A percentile compares a stretch with the other conserved stretches of the same genome.
These are phyloP conservation scores for Ceriops tagal DNA, from an alignment of 345 rosid genomes.

Conservation along the genomic window DNA sequence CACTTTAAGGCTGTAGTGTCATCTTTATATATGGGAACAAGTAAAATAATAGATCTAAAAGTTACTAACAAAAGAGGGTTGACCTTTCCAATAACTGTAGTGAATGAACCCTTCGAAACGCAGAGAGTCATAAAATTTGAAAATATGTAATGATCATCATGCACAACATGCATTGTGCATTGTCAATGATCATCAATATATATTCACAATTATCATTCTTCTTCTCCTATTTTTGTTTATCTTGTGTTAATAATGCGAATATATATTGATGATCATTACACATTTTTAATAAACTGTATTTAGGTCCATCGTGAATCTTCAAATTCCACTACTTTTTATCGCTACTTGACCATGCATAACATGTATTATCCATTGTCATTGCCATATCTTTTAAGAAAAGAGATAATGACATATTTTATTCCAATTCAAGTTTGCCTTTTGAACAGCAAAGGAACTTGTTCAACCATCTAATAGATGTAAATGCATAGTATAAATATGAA, in stretches of 20 bases:
- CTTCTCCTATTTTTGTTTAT: no score
- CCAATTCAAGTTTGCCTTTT: constrained; percentile 38
- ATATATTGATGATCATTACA: no score
- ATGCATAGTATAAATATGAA: constrained; percentile 47
- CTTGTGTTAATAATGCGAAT: no score
- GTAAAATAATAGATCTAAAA: neutral
- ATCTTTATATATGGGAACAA: neutral
- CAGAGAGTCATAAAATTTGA: no score
- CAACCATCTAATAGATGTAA: constrained; percentile 77
- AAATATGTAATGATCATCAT: no score
- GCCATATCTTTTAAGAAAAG: constrained; percentile 38
- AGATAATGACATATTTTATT: constrained; percentile 22
- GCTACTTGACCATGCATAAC: constrained; percentile 65
- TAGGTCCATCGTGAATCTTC: no score
- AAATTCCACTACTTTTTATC: constrained; percentile 30
- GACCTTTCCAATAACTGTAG: constrained; percentile 88
- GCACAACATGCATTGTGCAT: no score
- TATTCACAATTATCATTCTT: no score
- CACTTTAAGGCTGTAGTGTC: neutral
- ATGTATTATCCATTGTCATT: constrained; percentile 56
- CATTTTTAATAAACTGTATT: no score
- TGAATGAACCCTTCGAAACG: constrained; percentile 47
- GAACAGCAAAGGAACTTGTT: constrained; percentile 70
- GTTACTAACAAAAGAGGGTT: constrained; percentile 6
- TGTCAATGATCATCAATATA: no score